Evolutionary conservation across 331 rosid species (phyloP).

Genomic region (Pyracantha coccinea): DNA sequence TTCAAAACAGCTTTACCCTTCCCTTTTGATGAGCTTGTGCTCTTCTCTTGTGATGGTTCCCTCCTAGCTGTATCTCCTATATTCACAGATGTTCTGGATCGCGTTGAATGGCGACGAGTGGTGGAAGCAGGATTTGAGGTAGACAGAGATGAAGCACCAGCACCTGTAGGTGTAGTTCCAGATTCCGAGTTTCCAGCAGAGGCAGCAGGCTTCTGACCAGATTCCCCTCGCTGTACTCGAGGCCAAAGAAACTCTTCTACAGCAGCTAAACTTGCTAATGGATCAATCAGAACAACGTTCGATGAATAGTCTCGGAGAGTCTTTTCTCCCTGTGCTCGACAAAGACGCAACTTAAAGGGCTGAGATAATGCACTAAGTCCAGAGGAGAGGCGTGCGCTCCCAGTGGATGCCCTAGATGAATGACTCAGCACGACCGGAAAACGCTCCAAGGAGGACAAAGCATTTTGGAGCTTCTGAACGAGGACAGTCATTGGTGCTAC

Average conservation of each 20-base stretch:
- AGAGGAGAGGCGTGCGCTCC: constrained; percentile 90
- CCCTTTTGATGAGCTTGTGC: constrained; percentile 77
- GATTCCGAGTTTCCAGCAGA: constrained; percentile 78
- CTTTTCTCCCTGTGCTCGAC: constrained; percentile 94
- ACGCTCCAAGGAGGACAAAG: constrained; percentile 93
- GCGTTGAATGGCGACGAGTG: constrained; percentile 75
- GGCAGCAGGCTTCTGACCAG: constrained; percentile 61
- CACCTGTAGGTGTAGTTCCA: constrained; percentile 62
- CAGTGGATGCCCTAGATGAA: constrained; percentile 83
- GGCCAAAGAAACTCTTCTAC: constrained; percentile 98
- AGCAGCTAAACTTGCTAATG: constrained; percentile 94
- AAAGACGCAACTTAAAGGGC: constrained; percentile 89
- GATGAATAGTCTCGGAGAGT: constrained; percentile 86
- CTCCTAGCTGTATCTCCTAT: constrained; percentile 62
- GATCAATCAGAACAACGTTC: constrained; percentile 89
- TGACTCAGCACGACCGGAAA: constrained; percentile 97
- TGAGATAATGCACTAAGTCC: constrained; percentile 91
- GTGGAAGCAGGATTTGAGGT: constrained; percentile 53
- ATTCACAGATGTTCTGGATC: constrained; percentile 78
- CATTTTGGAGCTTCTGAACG: constrained; percentile 95
- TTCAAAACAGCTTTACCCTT: constrained; percentile 94
- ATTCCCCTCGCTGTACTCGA: constrained; percentile 81
- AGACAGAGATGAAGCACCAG: constrained; percentile 67
- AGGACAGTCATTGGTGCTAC: constrained; percentile 67
- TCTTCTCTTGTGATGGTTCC: constrained; percentile 69